Percentiles rank a stretch among this genome's conserved stretches.
These are phyloP conservation scores for Lipomyces chichibuensis DNA, from an alignment of 805 yeast genomes.

Conservation along the genomic window DNA sequence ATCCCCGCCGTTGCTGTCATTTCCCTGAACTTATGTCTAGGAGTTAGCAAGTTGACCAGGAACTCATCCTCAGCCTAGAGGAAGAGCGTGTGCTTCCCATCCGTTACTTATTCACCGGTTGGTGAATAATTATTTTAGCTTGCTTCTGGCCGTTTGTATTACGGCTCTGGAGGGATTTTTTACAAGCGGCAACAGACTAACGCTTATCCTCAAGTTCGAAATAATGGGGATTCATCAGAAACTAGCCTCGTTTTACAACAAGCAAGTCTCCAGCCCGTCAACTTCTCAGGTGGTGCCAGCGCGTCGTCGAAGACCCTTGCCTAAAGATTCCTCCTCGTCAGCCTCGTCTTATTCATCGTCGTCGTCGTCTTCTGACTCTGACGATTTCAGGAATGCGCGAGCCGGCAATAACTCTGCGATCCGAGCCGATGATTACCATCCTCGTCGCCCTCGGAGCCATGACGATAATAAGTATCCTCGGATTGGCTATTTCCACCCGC, in stretches of 20 bases:
- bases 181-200: neutral
- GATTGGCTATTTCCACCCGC: conserved; percentile 33
- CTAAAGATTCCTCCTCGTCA: neutral
- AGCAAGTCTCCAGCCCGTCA: neutral
- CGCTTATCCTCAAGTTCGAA: neutral
- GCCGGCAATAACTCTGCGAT: conserved; percentile 8
- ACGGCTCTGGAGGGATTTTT: neutral
- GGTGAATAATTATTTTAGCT: neutral
- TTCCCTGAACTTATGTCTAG: no score
- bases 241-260: neutral
- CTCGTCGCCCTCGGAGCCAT: neutral
- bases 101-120: no score
- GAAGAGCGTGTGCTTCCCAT: no score
- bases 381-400: conserved; percentile 3
- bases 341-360: conserved; percentile 2
- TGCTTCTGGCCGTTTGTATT: neutral
- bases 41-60: neutral
- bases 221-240: neutral
- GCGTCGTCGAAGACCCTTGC: neutral
- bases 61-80: neutral
- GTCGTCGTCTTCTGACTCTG: conserved; percentile 7
- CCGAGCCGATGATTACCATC: conserved; percentile 1
- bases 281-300: neutral
- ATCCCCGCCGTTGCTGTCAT: no score
- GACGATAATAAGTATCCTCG: conserved; percentile 10